Percentiles rank a stretch among this genome's conserved stretches.
These are phyloP conservation scores for Diaporthe sp. DNA, from an alignment of 2,329 filamentous ascomycete genomes.

Conservation along the genomic window DNA sequence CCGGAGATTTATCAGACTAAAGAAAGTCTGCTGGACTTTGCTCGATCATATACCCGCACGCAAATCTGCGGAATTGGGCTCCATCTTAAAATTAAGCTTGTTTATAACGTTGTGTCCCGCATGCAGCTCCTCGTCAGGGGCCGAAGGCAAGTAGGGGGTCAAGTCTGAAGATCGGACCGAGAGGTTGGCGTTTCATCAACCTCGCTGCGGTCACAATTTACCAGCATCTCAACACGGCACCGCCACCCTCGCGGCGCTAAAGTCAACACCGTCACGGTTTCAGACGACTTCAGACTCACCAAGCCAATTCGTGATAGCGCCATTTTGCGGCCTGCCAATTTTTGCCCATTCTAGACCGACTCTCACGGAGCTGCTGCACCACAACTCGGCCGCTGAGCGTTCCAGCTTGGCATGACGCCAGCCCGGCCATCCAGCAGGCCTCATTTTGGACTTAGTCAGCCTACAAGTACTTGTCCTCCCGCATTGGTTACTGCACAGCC, in stretches of 20 bases:
- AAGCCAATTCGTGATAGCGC: neutral
- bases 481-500: neutral
- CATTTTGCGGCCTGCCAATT: neutral
- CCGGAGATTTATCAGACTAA: constrained; percentile 27
- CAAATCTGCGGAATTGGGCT: neutral
- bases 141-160: neutral
- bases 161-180: constrained; percentile 34
- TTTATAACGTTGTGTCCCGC: constrained; percentile 8
- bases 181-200: constrained; percentile 29
- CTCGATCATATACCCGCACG: neutral
- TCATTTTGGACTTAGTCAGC: neutral
- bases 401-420: constrained; percentile 24
- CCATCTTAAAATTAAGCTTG: constrained; percentile 31
- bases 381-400: neutral
- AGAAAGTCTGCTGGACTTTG: constrained; percentile 16
- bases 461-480: neutral
- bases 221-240: neutral
- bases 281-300: constrained; percentile 4
- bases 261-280: constrained; percentile 21
- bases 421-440: neutral
- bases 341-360: neutral
- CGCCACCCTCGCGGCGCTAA: constrained; percentile 18
- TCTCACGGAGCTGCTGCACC: neutral
- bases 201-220: neutral
- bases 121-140: neutral